These are phyloP conservation scores for Penicillium parvum DNA, from an alignment of 495 filamentous ascomycete genomes.

Conservation along the genomic window DNA sequence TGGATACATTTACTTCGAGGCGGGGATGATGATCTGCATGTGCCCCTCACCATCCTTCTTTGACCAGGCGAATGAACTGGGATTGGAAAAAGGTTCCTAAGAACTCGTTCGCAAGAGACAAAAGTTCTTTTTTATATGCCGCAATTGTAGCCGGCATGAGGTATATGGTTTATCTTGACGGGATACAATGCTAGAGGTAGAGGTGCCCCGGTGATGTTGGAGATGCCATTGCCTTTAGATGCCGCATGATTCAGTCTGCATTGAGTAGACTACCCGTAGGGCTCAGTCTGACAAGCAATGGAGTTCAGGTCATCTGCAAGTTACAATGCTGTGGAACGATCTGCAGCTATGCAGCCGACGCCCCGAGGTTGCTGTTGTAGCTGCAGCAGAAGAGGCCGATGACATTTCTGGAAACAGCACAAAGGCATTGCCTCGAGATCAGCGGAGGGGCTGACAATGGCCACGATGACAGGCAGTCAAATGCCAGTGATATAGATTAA, in stretches of 20 bases:
- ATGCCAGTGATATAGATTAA: background rate
- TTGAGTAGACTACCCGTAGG: slow-evolving; percentile 4
- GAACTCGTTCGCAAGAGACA: background rate
- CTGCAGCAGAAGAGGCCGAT: slow-evolving; percentile 2
- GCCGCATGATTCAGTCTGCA: slow-evolving; percentile 16
- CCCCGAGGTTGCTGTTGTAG: slow-evolving; percentile 5
- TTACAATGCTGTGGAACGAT: slow-evolving; percentile 21
- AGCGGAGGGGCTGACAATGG: too few relatives aligned
- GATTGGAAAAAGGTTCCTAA: slow-evolving; percentile 13
- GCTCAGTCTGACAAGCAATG: slow-evolving; percentile 7
- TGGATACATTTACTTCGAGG: background rate
- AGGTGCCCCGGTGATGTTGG: too few relatives aligned
- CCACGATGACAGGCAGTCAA: too few relatives aligned
- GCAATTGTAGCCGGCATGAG: too few relatives aligned
- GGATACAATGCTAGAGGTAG: too few relatives aligned
- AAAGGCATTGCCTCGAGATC: background rate
- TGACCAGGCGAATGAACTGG: background rate
- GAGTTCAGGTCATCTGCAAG: slow-evolving; percentile 30
- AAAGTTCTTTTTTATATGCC: background rate
- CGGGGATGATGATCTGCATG: slow-evolving; percentile 5
- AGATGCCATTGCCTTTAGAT: too few relatives aligned
- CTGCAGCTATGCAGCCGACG: slow-evolving; percentile 16
- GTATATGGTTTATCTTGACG: too few relatives aligned
- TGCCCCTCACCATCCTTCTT: slow-evolving; percentile 8
- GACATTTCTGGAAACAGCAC: slow-evolving; percentile 4